Conservation (phyloP, 139 green algal genomes). For the Picochlorum sp. region DNA sequence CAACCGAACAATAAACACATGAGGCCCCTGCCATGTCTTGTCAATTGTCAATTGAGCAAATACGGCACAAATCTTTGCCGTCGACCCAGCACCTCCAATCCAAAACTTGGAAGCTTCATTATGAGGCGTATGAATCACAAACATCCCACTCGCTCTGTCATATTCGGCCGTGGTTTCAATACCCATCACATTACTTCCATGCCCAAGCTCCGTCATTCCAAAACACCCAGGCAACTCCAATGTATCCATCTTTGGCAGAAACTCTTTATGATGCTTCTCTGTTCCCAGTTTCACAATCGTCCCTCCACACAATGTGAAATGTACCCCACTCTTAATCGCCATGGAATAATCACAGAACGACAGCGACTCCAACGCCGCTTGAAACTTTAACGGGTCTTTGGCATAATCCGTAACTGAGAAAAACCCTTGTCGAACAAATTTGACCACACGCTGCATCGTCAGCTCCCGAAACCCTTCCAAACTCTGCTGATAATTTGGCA, state of each 20-base stretch:
- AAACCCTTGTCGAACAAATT: slow-evolving; percentile 51
- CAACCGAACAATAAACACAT: slow-evolving; percentile 85
- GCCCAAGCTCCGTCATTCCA: slow-evolving; percentile 77
- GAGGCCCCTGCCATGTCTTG: slow-evolving; percentile 67
- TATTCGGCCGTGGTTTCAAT: slow-evolving; percentile 64
- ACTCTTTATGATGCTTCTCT: slow-evolving; percentile 64
- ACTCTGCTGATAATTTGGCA: slow-evolving; percentile 58
- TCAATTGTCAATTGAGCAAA: slow-evolving; percentile 79
- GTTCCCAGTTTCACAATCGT: slow-evolving; percentile 68
- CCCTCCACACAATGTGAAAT: slow-evolving; percentile 72
- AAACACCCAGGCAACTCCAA: slow-evolving; percentile 73
- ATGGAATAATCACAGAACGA: slow-evolving; percentile 73
- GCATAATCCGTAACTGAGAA: slow-evolving; percentile 63
- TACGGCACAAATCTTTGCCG: slow-evolving; percentile 51
- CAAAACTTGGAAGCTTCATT: slow-evolving; percentile 69
- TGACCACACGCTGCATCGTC: slow-evolving; percentile 60
- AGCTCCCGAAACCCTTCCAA: slow-evolving; percentile 65
- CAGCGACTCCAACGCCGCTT: slow-evolving; percentile 60
- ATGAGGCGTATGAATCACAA: slow-evolving; percentile 77
- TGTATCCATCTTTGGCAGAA: slow-evolving; percentile 46
- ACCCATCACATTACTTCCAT: slow-evolving; percentile 84
- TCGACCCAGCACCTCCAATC: slow-evolving; percentile 59
- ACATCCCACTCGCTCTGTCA: slow-evolving; percentile 40
- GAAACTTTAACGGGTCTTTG: slow-evolving; percentile 48
- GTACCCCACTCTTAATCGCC: slow-evolving; percentile 83